Evolutionary conservation across 345 rosid genomes (phyloP), one percentile per base, ranked within the genome.

Genomic region (Jatropha curcas): DNA sequence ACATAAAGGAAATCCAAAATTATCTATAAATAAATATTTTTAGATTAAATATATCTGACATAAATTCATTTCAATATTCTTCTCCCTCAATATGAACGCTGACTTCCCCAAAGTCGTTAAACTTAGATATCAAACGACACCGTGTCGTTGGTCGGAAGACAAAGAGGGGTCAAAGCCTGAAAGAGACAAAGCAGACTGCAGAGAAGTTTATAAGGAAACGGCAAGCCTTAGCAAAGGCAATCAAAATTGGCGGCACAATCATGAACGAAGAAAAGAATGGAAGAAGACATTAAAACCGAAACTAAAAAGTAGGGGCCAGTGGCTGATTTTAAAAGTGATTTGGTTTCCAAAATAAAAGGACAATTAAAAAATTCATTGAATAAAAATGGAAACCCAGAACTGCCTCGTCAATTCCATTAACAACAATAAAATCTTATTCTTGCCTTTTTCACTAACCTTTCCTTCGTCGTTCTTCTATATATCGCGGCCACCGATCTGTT

Each of bases 191-290:
- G 12, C 45, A 41, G 45, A 41, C 45, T 41, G 11, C 45, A 41
- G 13, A 41, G 13, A 41, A 2, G 13, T 48, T 66, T 50, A 46
- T 1, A 48, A 30, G 27, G 24, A 24, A 8, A 16, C 12, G 69
- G 25, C 27, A 67, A 13, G 45, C 16, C 6, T 7, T 14, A 66
- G 14, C 19, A 48, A 48, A 65, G 41, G 58, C 9, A 50, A 67
- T 67, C 70, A 48, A 67, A 67, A 50, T 67, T 31, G 70, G 70
- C 70, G 70, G 70, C 70, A 46, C 37, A 64, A 41, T 8, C 4
- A 39, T 39, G 7, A 25, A 41, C 1, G 20, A 33, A 30, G 17
- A 33, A 31, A 34, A 30, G 20, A 17, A 31, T 16, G 34, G 4
- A 4, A 28, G 10, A 28, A 59, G 34, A 60, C 0, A 60, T 9